These are phyloP conservation scores for Nannochloris sp. DNA, from an alignment of 139 green algal species.

Conservation along the genomic window DNA sequence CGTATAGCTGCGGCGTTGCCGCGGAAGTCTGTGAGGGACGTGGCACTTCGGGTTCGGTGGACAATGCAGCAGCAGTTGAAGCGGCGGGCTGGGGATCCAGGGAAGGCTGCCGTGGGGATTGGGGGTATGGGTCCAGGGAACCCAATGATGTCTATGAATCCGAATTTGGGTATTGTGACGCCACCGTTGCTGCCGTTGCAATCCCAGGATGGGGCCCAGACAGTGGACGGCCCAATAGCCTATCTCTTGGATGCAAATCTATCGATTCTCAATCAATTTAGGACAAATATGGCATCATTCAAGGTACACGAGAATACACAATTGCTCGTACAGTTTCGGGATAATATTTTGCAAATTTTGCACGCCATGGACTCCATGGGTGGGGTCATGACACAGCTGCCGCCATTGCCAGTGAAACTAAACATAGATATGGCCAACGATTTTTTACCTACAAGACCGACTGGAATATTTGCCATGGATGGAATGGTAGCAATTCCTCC, in stretches of 20 bases:
- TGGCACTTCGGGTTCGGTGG: conserved; percentile 59
- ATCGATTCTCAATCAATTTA: conserved; percentile 48
- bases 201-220: neutral
- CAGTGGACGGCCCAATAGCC: conserved; percentile 18
- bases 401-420: conserved; percentile 57
- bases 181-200: neutral
- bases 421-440: conserved; percentile 61
- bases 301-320: conserved; percentile 75
- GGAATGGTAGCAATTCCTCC: conserved; percentile 13
- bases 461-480: conserved; percentile 4
- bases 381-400: conserved; percentile 75
- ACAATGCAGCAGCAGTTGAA: conserved; percentile 30
- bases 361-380: conserved; percentile 56
- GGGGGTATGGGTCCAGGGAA: neutral
- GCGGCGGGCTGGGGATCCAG: conserved; percentile 20
- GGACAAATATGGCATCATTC: conserved; percentile 37
- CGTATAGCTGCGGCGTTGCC: conserved; percentile 47
- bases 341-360: conserved; percentile 72
- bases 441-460: conserved; percentile 37
- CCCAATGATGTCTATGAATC: conserved; percentile 3
- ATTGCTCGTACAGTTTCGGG: conserved; percentile 64
- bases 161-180: neutral
- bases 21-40: conserved; percentile 58
- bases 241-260: conserved; percentile 51
- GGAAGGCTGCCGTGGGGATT: neutral